Evolutionary conservation across 2,329 filamentous ascomycete genomes (phyloP).

Genomic region (Hortaea sp.): DNA sequence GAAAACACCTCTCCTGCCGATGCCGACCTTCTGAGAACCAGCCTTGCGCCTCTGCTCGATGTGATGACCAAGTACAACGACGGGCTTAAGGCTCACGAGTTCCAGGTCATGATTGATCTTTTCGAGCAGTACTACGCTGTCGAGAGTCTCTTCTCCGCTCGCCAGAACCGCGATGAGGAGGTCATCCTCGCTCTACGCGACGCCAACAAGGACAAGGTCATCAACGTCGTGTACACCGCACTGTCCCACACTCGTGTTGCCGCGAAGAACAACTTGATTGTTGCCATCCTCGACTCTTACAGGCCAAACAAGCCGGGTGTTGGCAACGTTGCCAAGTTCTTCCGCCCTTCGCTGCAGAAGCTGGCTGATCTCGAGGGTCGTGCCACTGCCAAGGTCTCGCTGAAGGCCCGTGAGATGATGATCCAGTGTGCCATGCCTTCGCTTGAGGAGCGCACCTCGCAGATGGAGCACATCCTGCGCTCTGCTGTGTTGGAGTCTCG

Average conservation of each 20-base stretch:
- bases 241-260: constrained; percentile 88
- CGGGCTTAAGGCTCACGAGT: constrained; percentile 83
- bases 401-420: constrained; percentile 94
- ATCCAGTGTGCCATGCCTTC: constrained; percentile 96
- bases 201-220: constrained; percentile 86
- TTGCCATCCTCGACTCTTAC: constrained; percentile 90
- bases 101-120: constrained; percentile 68
- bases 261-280: constrained; percentile 85
- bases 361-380: constrained; percentile 83
- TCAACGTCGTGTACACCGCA: constrained; percentile 75
- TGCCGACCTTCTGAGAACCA: constrained; percentile 60
- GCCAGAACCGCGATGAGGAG: constrained; percentile 80
- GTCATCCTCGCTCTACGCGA: constrained; percentile 90
- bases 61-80: constrained; percentile 75
- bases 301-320: constrained; percentile 86
- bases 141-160: constrained; percentile 78
- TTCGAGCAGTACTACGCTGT: constrained; percentile 72
- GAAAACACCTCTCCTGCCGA: constrained; percentile 63
- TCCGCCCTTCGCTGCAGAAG: constrained; percentile 71
- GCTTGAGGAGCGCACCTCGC: constrained; percentile 81
- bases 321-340: constrained; percentile 78
- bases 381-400: constrained; percentile 83
- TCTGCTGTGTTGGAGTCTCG: constrained; percentile 94
- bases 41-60: constrained; percentile 64
- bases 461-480: constrained; percentile 98